Conservation (phyloP, 2,329 filamentous ascomycete species). For the Claviceps humidiphila region DNA sequence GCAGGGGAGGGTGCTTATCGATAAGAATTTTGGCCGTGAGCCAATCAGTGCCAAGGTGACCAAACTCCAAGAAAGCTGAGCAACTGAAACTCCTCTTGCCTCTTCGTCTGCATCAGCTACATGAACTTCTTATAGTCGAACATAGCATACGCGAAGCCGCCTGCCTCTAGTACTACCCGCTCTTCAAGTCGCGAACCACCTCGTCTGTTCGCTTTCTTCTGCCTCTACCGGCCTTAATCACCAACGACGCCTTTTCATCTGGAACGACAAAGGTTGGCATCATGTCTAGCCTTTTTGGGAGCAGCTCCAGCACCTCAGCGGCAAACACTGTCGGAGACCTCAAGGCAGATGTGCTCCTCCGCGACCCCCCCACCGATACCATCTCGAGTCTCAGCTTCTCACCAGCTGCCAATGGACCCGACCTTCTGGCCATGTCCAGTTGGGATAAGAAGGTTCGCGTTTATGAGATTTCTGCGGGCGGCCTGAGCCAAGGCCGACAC, state of each 20-base stretch:
- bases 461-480: constrained; percentile 73
- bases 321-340: constrained; percentile 77
- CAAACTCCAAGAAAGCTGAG: background rate
- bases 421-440: constrained; percentile 79
- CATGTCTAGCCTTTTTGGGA: constrained; percentile 54
- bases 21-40: background rate
- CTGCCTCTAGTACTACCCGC: background rate
- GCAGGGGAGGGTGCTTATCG: background rate
- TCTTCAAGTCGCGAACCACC: background rate
- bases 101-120: background rate
- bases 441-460: constrained; percentile 98
- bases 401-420: constrained; percentile 39
- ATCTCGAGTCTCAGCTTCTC: constrained; percentile 82
- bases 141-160: background rate
- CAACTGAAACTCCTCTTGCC: background rate
- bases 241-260: background rate
- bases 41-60: constrained; percentile 1
- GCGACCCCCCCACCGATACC: constrained; percentile 71
- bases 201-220: background rate
- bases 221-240: background rate
- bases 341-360: constrained; percentile 72
- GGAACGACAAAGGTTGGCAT: constrained; percentile 8
- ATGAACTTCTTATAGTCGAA: background rate
- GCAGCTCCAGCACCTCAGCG: constrained; percentile 37
- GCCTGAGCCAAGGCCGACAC: constrained; percentile 73